Percentiles rank a stretch among this genome's conserved stretches.
Conservation (phyloP, 2,329 filamentous ascomycete species). For the Trichoderma arundinaceum region DNA sequence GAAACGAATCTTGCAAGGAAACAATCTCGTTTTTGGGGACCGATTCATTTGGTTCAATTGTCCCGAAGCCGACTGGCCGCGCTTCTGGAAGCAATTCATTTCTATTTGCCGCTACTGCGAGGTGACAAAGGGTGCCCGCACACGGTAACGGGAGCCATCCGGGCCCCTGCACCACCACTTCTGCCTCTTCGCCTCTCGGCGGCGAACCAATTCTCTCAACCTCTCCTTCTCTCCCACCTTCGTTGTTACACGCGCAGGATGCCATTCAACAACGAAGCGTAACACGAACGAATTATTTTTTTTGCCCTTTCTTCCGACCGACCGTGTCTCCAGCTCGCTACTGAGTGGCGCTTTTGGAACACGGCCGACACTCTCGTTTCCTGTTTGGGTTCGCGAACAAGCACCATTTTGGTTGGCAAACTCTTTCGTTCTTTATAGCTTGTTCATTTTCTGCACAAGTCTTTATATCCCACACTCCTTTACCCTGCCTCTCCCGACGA, state of each 20-base stretch:
- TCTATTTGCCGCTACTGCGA: constrained; percentile 10
- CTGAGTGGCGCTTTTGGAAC: constrained; percentile 29
- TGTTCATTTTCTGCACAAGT: background rate
- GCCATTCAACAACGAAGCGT: constrained; percentile 28
- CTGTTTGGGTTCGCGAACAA: constrained; percentile 13
- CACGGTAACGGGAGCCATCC: constrained; percentile 18
- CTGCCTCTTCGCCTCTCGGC: constrained; percentile 14
- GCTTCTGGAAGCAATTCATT: constrained; percentile 23
- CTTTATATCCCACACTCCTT: background rate
- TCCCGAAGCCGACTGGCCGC: constrained; percentile 20
- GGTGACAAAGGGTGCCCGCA: constrained; percentile 20
- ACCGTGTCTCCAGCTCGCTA: constrained; percentile 22
- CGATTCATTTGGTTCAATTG: constrained; percentile 15
- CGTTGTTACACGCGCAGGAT: constrained; percentile 30
- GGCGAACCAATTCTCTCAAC: constrained; percentile 7
- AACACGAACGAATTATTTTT: constrained; percentile 21
- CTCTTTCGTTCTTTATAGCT: constrained; percentile 21
- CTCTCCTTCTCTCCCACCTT: constrained; percentile 2
- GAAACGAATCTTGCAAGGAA: constrained; percentile 27
- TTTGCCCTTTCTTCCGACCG: constrained; percentile 28
- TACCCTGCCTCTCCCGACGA: constrained; percentile 19
- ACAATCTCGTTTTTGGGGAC: constrained; percentile 10
- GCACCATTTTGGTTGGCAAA: constrained; percentile 20
- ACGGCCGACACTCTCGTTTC: constrained; percentile 25
- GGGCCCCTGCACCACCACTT: constrained; percentile 19